A percentile compares a stretch with the other conserved stretches of the same genome.
phyloP scores from a whole-genome alignment of 2,329 filamentous ascomycete genomes.

The Parastagonospora avenae region DNA sequence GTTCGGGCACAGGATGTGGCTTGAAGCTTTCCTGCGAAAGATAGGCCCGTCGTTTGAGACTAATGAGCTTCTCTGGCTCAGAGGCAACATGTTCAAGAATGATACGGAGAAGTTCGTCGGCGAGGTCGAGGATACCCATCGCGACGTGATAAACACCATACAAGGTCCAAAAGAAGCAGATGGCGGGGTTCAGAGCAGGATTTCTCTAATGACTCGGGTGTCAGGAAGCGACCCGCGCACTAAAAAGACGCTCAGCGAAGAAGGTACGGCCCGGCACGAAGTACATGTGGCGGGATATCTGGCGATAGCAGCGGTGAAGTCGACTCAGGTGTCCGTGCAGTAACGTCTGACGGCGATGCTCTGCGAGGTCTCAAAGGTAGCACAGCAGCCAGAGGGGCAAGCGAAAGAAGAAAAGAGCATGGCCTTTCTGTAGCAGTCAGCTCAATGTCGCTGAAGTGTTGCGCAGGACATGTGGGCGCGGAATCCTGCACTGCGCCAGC shows the following conservation, averaged over 20 bases:
- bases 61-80: conserved; percentile 57
- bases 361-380: conserved; percentile 21
- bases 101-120: conserved; percentile 57
- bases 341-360: conserved; percentile 30
- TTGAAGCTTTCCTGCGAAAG: conserved; percentile 60
- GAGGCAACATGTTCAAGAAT: conserved; percentile 59
- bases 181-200: background rate
- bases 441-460: conserved; percentile 44
- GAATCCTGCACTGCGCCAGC: conserved; percentile 32
- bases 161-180: background rate
- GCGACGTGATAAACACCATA: conserved; percentile 9
- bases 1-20: conserved; percentile 48
- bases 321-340: conserved; percentile 31
- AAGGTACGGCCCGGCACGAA: conserved; percentile 32
- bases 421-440: conserved; percentile 42
- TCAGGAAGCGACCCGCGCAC: conserved; percentile 17
- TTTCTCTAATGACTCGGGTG: no score
- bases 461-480: conserved; percentile 39
- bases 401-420: conserved; percentile 39
- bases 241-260: conserved; percentile 25
- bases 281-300: conserved; percentile 29
- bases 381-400: conserved; percentile 36
- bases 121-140: conserved; percentile 49
- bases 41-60: conserved; percentile 56
- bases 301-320: conserved; percentile 27